Conservation (phyloP, 2,329 filamentous ascomycete genomes). For the Colletotrichum costaricense region DNA sequence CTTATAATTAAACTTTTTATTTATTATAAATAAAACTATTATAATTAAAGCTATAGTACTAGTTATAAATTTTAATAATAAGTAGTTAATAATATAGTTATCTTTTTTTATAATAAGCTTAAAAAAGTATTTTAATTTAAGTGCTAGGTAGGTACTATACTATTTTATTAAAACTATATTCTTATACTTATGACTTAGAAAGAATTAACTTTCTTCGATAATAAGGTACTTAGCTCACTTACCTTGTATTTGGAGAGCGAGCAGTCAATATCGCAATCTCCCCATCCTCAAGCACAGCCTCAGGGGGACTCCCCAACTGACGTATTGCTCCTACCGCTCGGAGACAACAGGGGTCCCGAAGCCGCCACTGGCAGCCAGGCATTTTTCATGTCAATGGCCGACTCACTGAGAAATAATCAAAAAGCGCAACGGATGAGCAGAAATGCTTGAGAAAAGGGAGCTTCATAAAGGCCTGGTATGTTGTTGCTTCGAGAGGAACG, state of each 20-base stretch:
- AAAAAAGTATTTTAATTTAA: too few species aligned
- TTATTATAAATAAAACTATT: too few species aligned
- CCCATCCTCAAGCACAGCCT: conserved; percentile 25
- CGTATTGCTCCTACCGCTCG: conserved; percentile 8
- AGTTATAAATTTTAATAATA: too few species aligned
- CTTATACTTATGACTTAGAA: too few species aligned
- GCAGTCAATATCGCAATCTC: conserved; percentile 21
- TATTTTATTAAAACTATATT: too few species aligned
- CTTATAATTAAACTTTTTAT: too few species aligned
- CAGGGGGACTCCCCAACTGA: conserved; percentile 19
- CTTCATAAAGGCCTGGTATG: conserved; percentile 6
- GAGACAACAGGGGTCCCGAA: conserved; percentile 7
- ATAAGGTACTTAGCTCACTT: too few species aligned
- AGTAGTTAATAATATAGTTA: too few species aligned
- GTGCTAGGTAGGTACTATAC: too few species aligned
- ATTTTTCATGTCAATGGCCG: neutral
- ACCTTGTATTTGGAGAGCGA: neutral
- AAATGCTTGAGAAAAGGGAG: neutral
- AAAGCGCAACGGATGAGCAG: neutral
- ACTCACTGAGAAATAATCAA: neutral
- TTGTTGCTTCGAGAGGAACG: conserved; percentile 25
- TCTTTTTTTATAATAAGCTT: too few species aligned
- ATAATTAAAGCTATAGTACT: too few species aligned
- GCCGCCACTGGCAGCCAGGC: neutral
- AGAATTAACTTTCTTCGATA: too few species aligned